Conservation (phyloP, 768 basidiomycete genomes). For the Mrakia blollopis region DNA sequence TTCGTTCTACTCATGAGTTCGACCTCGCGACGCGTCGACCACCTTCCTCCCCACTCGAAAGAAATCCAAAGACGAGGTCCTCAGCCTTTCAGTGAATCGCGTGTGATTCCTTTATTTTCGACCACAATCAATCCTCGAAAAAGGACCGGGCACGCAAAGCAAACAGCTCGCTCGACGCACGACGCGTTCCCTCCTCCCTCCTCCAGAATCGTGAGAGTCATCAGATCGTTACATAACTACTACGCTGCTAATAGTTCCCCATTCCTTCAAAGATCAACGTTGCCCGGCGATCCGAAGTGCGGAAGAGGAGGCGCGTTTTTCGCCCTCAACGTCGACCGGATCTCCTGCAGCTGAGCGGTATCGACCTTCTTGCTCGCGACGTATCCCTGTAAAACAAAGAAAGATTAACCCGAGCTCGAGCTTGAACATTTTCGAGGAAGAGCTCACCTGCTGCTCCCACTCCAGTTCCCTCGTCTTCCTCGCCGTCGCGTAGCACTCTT, state of each 20-base stretch:
- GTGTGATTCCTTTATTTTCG: too few species aligned
- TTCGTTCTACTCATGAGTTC: too few species aligned
- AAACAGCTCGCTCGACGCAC: too few species aligned
- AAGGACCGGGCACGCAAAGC: too few species aligned
- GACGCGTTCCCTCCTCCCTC: neutral
- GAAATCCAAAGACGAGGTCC: too few species aligned
- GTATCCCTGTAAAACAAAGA: neutral
- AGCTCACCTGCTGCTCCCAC: conserved; percentile 8
- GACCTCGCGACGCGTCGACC: too few species aligned
- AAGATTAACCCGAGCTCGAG: too few species aligned
- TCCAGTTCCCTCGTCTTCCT: neutral
- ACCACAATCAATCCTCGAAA: too few species aligned
- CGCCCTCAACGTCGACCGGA: neutral
- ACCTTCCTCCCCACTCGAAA: too few species aligned
- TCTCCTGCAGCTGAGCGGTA: neutral
- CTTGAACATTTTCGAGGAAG: neutral
- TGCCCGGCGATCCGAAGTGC: neutral
- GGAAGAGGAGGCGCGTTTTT: neutral
- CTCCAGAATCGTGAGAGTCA: neutral
- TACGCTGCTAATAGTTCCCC: neutral
- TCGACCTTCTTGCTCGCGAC: neutral
- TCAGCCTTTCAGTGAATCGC: too few species aligned
- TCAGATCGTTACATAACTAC: neutral
- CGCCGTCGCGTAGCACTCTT: neutral
- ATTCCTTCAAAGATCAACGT: neutral